Evolutionary conservation across 345 rosid genomes (phyloP).

Genomic region (Brassica rapa): DNA sequence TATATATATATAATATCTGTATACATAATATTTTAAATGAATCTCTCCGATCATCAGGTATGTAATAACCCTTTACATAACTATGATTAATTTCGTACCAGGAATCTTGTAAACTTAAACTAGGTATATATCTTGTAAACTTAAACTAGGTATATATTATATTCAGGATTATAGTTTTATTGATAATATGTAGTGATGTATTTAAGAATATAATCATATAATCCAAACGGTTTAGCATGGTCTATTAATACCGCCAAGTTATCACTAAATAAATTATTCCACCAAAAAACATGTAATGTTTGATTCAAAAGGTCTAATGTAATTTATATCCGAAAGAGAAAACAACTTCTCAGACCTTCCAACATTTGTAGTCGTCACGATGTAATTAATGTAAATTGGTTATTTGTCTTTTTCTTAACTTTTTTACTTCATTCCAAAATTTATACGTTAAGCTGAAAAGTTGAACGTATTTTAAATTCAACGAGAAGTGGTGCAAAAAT

Average conservation of each 20-base stretch:
- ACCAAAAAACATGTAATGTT: neutral
- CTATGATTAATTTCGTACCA: too few species aligned
- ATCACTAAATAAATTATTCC: neutral
- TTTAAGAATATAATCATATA: neutral
- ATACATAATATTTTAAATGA: too few species aligned
- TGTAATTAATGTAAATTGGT: conserved; percentile 23
- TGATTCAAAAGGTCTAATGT: conserved; percentile 2
- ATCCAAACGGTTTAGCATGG: neutral
- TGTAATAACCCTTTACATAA: too few species aligned
- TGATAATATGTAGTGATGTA: too few species aligned
- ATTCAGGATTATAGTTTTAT: too few species aligned
- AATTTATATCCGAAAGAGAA: neutral
- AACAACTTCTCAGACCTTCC: conserved; percentile 16
- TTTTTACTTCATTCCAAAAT: neutral
- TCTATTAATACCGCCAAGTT: neutral
- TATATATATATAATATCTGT: too few species aligned
- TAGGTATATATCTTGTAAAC: too few species aligned
- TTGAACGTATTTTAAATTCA: neutral
- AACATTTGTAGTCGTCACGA: conserved; percentile 22
- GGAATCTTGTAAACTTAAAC: too few species aligned
- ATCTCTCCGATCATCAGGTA: too few species aligned
- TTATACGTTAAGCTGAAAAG: neutral
- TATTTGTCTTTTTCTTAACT: conserved; percentile 10
- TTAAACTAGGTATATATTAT: too few species aligned
- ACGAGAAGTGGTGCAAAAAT: conserved; percentile 16